phyloP scores from a whole-genome alignment of 2,329 filamentous ascomycete genomes.

The Hypoxylon sp. region DNA sequence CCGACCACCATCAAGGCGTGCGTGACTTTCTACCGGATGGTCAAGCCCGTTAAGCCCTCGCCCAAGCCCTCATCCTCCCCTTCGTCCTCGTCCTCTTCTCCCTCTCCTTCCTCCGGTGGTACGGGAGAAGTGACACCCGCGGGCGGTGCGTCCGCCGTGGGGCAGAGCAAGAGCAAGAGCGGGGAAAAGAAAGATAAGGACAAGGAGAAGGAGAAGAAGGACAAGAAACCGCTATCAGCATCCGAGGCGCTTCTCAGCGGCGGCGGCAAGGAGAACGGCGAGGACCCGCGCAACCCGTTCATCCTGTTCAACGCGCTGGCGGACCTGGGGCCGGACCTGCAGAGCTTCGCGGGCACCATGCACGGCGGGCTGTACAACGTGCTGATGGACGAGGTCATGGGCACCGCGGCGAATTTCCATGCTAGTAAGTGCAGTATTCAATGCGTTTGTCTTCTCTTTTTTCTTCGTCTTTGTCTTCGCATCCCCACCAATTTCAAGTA shows the following conservation, averaged over 20 bases:
- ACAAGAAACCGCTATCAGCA: slow-evolving; percentile 13
- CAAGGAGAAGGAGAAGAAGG: slow-evolving; percentile 19
- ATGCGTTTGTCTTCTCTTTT: background rate
- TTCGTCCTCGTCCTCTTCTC: background rate
- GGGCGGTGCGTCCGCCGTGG: background rate
- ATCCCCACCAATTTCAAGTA: background rate
- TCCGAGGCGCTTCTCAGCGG: slow-evolving; percentile 36
- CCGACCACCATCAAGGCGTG: slow-evolving; percentile 47
- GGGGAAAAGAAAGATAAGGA: slow-evolving; percentile 10
- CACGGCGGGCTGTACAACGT: slow-evolving; percentile 52
- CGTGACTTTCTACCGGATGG: slow-evolving; percentile 46
- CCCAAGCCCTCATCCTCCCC: slow-evolving; percentile 4
- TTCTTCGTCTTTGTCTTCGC: background rate
- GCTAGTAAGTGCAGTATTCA: slow-evolving; percentile 43
- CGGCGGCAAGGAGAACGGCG: slow-evolving; percentile 42
- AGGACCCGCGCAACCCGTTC: slow-evolving; percentile 50
- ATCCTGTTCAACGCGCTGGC: slow-evolving; percentile 48
- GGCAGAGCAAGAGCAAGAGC: slow-evolving; percentile 6
- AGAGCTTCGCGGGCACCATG: slow-evolving; percentile 49
- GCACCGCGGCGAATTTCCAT: slow-evolving; percentile 51
- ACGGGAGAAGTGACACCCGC: slow-evolving; percentile 8
- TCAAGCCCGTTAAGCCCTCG: slow-evolving; percentile 10
- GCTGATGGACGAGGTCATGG: slow-evolving; percentile 54
- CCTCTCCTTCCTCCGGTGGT: slow-evolving; percentile 4
- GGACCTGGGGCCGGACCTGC: slow-evolving; percentile 47